A percentile compares a stretch with the other conserved stretches of the same genome.
These are phyloP conservation scores for Starmerella bacillaris DNA, from an alignment of 805 yeast species.

Conservation along the genomic window DNA sequence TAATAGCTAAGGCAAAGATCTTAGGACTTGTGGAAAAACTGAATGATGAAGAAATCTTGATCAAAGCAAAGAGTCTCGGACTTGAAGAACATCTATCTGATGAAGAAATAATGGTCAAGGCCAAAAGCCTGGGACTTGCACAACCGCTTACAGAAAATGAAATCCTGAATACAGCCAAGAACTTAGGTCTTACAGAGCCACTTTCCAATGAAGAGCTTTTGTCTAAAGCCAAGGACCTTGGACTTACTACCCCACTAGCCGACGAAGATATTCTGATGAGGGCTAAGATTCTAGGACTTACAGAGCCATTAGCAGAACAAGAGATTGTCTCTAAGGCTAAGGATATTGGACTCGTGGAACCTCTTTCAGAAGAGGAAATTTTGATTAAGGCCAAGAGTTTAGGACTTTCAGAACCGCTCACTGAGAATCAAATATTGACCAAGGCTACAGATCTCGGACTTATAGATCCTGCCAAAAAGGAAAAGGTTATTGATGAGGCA, in stretches of 20 bases:
- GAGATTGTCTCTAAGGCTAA: constrained; percentile 5
- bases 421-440: constrained; percentile 1
- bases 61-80: constrained; percentile 14
- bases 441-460: background rate
- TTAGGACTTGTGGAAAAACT: constrained; percentile 1
- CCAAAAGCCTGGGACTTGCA: constrained; percentile 15
- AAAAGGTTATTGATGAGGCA: constrained; percentile 8
- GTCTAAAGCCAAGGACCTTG: constrained; percentile 11
- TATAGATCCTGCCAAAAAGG: background rate
- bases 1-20: background rate
- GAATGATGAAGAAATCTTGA: constrained; percentile 1
- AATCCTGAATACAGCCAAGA: constrained; percentile 1
- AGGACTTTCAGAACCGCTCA: constrained; percentile 34
- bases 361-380: constrained; percentile 2
- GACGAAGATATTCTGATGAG: constrained; percentile 8
- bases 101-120: constrained; percentile 26
- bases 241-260: constrained; percentile 10
- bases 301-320: constrained; percentile 5
- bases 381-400: constrained; percentile 28
- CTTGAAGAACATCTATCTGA: constrained; percentile 25
- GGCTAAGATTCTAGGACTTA: constrained; percentile 15
- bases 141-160: constrained; percentile 3
- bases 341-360: constrained; percentile 11
- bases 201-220: constrained; percentile 10
- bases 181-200: constrained; percentile 6